These are phyloP conservation scores for Piper longum DNA, from an alignment of 164 flowering plant species.

Conservation along the genomic window DNA sequence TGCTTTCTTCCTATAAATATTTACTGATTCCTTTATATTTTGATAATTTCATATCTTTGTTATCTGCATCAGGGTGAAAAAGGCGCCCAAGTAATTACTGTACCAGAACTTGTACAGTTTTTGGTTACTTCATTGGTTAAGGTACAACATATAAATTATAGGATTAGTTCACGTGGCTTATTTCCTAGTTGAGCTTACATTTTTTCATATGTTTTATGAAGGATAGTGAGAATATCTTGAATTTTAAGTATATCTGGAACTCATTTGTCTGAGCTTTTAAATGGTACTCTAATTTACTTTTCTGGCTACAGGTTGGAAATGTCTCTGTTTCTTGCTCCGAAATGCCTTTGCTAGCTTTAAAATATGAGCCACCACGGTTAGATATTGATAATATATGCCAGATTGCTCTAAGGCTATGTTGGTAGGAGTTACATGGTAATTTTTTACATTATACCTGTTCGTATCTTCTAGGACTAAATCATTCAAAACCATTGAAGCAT, in stretches of 20 bases:
- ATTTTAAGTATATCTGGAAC: too few relatives aligned
- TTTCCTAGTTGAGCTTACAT: not conserved
- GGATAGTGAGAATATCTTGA: not conserved
- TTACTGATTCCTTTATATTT: not conserved
- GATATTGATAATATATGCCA: not conserved
- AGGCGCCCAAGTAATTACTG: constrained; percentile 77
- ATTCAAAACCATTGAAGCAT: constrained; percentile 62
- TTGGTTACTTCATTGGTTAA: constrained; percentile 34
- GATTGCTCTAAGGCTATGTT: not conserved
- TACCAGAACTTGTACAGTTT: constrained; percentile 78
- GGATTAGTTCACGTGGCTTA: not conserved
- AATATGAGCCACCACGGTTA: constrained; percentile 84
- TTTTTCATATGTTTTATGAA: not conserved
- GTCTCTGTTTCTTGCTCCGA: constrained; percentile 66
- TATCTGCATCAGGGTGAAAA: constrained; percentile 43
- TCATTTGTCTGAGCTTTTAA: not conserved
- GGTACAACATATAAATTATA: constrained; percentile 19
- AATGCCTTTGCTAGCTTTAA: constrained; percentile 72
- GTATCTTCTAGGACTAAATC: constrained; percentile 45
- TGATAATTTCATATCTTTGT: constrained; percentile 1
- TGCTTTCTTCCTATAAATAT: not conserved
- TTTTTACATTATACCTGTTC: not conserved
- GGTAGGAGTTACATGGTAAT: not conserved
- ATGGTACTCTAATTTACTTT: not conserved
- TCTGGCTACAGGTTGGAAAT: constrained; percentile 56